Base-by-base conservation (phyloP, 2,329 filamentous ascomycete species). In the Xylariaceae sp. region DNA sequence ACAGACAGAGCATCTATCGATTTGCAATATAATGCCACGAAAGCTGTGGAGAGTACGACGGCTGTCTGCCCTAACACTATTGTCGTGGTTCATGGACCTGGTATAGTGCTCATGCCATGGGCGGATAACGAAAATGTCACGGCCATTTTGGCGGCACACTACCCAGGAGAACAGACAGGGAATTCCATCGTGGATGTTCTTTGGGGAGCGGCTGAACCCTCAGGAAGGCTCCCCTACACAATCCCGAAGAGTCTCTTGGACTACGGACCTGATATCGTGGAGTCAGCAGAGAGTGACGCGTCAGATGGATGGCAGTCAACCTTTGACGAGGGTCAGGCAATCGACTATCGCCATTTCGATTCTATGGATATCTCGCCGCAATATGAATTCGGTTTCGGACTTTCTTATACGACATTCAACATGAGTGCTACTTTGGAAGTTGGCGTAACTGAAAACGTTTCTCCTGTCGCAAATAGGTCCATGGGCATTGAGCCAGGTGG, bases 321-420 rank as follows among this genome's bases (percentile, higher is more conserved):
- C 67, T 89, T 88, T 70, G 78, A 79, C 24, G 86, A 88, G 73
- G 85, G 85, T 56, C 78, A 88, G 49, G 84, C 87, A 75, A 86
- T 89, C 63, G 86, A 89, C 74, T 89, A 89, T 78, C 82, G 86
- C 37, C 79, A 82, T 65, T 88, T 89, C 54, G 86, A 89, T 70
- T 78, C 82, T 54, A 73, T 81, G 53, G 78, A 83, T 70, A 83
- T 86, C 58, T 76, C 77, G 2, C 84, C 86, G 2, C 79, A 81
- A 52, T 89, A 85, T 73, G 85, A 87, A 66, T 89, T 89, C 64
- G 87, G 87, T 24, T 87, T 83, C 65, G 84, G 84, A 1, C 76
- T 84, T 62, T 78, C 79, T 11, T 65, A 69, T 39, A 84, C 83
- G 2, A 80, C 74, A 0, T 86, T 86, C 70, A 71, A 75, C 23